phyloP scores from a whole-genome alignment of 2,329 filamentous ascomycete genomes.

The Colletotrichum sp. region DNA sequence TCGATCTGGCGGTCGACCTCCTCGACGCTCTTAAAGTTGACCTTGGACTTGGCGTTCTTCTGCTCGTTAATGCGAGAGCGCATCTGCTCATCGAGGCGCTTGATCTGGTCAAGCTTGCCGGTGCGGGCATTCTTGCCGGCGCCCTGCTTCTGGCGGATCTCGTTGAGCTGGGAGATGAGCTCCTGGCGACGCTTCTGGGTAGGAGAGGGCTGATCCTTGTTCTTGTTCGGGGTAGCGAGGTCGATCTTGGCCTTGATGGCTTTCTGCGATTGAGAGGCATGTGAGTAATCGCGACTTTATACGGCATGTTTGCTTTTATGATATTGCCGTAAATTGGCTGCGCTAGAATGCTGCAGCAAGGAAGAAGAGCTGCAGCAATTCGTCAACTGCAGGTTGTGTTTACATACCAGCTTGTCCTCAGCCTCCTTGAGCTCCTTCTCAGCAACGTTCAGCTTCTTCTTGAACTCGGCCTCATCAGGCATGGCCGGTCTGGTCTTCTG shows the following conservation, averaged over 20 bases:
- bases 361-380: not conserved
- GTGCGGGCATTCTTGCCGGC: conserved; percentile 83
- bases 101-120: conserved; percentile 86
- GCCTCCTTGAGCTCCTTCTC: conserved; percentile 86
- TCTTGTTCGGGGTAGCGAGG: conserved; percentile 73
- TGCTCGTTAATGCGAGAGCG: conserved; percentile 86
- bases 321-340: not conserved
- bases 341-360: not conserved
- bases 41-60: conserved; percentile 81
- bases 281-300: not conserved
- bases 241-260: conserved; percentile 90
- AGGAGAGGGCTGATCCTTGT: conserved; percentile 81
- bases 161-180: conserved; percentile 79
- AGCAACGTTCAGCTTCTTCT: conserved; percentile 76
- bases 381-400: not conserved
- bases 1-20: conserved; percentile 87
- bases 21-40: conserved; percentile 85
- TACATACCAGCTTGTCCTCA: conserved; percentile 62
- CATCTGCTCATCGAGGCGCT: conserved; percentile 87
- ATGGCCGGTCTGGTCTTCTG: conserved; percentile 72
- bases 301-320: not conserved
- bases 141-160: conserved; percentile 87
- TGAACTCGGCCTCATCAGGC: conserved; percentile 86
- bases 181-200: conserved; percentile 84
- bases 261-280: conserved; percentile 61